These are phyloP conservation scores for Cadophora luteo-olivacea DNA, from an alignment of 2,329 filamentous ascomycete genomes.

Conservation along the genomic window DNA sequence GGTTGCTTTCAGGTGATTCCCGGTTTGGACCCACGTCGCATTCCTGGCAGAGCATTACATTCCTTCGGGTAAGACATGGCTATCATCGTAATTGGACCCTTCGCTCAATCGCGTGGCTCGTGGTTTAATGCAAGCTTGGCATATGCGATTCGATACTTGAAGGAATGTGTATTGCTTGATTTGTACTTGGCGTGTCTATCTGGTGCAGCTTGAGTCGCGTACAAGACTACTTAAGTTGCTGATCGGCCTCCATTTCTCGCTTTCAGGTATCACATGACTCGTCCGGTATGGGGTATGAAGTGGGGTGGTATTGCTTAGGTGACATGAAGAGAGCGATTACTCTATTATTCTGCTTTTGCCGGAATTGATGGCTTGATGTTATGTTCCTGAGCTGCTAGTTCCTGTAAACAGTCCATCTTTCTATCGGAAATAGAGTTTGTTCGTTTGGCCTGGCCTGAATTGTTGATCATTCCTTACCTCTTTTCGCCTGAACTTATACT, in stretches of 20 bases:
- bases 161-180: neutral
- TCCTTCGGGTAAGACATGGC: neutral
- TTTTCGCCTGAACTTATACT: neutral
- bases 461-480: neutral
- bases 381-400: neutral
- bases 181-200: neutral
- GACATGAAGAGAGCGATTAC: neutral
- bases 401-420: neutral
- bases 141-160: neutral
- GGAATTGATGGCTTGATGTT: neutral
- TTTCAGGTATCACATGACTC: neutral
- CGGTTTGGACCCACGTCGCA: too few relatives aligned
- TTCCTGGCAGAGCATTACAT: neutral
- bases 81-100: neutral
- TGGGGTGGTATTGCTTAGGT: neutral
- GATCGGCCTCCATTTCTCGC: neutral
- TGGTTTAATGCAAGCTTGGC: neutral
- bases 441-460: neutral
- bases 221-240: conserved; percentile 15
- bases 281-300: neutral
- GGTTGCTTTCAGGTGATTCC: too few relatives aligned
- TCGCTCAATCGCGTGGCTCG: too few relatives aligned
- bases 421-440: neutral
- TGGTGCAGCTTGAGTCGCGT: conserved; percentile 2
- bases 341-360: too few relatives aligned